Base-by-base conservation (phyloP, 192 early-diverging fungal genomes). In the Radiomyces spectabilis region DNA sequence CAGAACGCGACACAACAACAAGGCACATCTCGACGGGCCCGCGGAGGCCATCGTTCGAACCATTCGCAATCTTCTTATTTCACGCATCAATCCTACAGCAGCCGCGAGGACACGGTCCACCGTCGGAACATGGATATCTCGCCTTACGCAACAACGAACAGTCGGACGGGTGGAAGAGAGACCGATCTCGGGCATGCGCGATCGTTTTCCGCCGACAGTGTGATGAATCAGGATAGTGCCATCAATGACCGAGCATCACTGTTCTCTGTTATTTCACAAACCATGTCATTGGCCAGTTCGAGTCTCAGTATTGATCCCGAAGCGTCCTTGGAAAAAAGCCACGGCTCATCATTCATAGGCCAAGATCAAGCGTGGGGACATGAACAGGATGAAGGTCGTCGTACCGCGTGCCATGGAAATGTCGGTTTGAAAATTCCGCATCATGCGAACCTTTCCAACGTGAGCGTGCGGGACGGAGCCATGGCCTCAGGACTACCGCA, bases 11-110 rank as follows among this genome's bases (percentile, higher is more conserved):
- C 34, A 27, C 5, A 37, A 50, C 21, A 37, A 57, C 19, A 48
- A 26, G 13, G 27, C 42, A 2, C 27, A 44, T 44, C 15, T n/a
- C 15, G 42, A 44, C 3, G 42, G 27, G 27, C 21, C 42, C 5
- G 13, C 2, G 3, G 21, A 44, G 16, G 34, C 8, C 61, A 55
- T 21, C 53, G 16, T 10, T 53, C 37, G 4, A 55, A 25, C 5
- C 44, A 50, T 21, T 63, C 61, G 10, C 53, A 55, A 27, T 55
- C 61, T 9, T 55, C 61, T 2, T 61, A 61, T 18, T 53, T 61
- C 13, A 54, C 43, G 5, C 41, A 43, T 33, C 46, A 39, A 19
- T 49, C 39, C 15, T 51, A 21, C 50, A 27, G 35, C 37, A 7
- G 12, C 50, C 4, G 3, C 33, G 32, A 42, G 12, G 59, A 53